Base-by-base conservation (phyloP, 1,139 yeast genomes). In the Candida mesenterica region DNA sequence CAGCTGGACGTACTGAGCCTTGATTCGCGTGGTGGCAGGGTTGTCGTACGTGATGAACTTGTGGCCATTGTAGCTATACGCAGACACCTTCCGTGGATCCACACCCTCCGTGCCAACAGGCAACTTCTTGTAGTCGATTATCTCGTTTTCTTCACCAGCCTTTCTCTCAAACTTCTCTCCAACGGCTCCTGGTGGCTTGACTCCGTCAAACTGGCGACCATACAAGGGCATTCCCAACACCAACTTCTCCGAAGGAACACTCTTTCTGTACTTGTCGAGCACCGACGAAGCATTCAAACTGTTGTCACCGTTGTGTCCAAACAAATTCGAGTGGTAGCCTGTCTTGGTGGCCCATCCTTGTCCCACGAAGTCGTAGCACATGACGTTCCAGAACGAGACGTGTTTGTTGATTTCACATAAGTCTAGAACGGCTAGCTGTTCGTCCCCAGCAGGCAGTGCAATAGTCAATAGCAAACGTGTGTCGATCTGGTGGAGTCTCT, bases 341-440 rank as follows among this genome's bases (percentile, higher is more conserved):
- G 83, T 73, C 5, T 40, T 49, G 0, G 57, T 46, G 1, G 90
- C 78, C 96, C 96, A 89, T 2, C 74, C 67, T 32, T 49, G 50
- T 0, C 97, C 97, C 3, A 79, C 66, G 49, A 78, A 85, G 55
- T 92, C 97, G 55, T 92, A 92, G 28, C 94, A 78, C 97, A 92
- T 90, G 43, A 92, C 58, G 55, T 90, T 90, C 85, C 92, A 89
- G 46, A 77, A 77, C 19, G 78, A 63, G 24, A 92, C 52, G 46
- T 72, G 71, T 23, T 55, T 57, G 46, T 83, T 82, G 74, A 90
- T 72, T 10, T 67, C 72, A 1, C 43, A 33, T 2, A 87, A 50
- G 8, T 72, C 58, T 34, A 82, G 62, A 4, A 58, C 47, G 2
- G 49, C 40, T 19, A 79, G 52, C 39, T 74, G 69, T 2, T 70